Evolutionary conservation across 2,329 filamentous ascomycete genomes (phyloP).

Genomic region (Venturia asperata): DNA sequence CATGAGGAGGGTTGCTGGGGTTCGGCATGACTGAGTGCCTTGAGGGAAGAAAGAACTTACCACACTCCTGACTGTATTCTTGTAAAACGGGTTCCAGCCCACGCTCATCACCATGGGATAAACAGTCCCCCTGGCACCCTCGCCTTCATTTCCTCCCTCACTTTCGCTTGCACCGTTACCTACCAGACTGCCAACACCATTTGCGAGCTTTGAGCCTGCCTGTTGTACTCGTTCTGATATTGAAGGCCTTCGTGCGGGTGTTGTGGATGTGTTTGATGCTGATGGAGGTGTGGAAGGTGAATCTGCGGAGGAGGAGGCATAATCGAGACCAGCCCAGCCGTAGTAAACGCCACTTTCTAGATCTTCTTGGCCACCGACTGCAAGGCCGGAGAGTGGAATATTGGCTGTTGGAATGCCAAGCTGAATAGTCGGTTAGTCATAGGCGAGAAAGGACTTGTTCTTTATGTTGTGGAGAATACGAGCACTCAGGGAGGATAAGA

Average conservation of each 20-base stretch:
- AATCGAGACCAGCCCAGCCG: slow-evolving; percentile 71
- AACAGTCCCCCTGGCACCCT: slow-evolving; percentile 33
- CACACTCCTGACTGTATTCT: slow-evolving; percentile 77
- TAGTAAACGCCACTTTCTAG: slow-evolving; percentile 83
- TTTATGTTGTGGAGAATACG: not conserved
- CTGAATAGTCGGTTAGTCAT: slow-evolving; percentile 36
- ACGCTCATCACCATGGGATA: slow-evolving; percentile 91
- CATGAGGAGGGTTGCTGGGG: not conserved
- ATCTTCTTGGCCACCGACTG: slow-evolving; percentile 56
- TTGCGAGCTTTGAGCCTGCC: slow-evolving; percentile 1
- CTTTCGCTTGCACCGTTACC: not conserved
- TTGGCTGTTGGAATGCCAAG: slow-evolving; percentile 97
- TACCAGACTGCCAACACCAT: slow-evolving; percentile 3
- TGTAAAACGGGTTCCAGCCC: slow-evolving; percentile 96
- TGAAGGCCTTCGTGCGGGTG: slow-evolving; percentile 23
- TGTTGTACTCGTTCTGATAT: slow-evolving; percentile 19
- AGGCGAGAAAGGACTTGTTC: not conserved
- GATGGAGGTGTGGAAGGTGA: slow-evolving; percentile 23
- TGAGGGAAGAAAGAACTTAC: slow-evolving; percentile 31
- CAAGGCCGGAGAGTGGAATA: slow-evolving; percentile 61
- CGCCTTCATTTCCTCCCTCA: not conserved
- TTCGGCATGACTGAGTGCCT: not conserved
- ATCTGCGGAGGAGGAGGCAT: slow-evolving; percentile 23
- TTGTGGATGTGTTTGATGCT: slow-evolving; percentile 21
- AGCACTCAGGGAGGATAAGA: not conserved